phyloP scores from a whole-genome alignment of 164 flowering plant species.

The Magnolia sinica region DNA sequence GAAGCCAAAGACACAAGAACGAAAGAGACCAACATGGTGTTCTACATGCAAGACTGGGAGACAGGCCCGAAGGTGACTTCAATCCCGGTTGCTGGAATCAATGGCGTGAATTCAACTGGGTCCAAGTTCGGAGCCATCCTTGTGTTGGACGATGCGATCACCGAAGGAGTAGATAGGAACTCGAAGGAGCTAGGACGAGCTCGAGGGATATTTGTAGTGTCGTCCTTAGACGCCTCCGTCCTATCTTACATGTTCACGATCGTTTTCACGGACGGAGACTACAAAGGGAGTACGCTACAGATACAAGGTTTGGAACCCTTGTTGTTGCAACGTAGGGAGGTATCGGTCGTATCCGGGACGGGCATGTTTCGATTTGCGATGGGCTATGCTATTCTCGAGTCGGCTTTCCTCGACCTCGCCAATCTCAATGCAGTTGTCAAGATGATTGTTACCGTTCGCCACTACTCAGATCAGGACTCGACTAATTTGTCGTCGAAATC shows the following conservation, averaged over 20 bases:
- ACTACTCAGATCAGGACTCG: background rate
- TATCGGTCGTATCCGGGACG: background rate
- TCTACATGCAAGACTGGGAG: slow-evolving; percentile 6
- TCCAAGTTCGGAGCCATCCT: background rate
- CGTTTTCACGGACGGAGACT: background rate
- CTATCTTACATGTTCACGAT: background rate
- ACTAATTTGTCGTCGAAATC: too few relatives aligned
- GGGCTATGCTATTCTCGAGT: background rate
- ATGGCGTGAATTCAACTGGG: background rate
- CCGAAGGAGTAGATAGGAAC: background rate
- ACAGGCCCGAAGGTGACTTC: background rate
- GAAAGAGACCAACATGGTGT: background rate
- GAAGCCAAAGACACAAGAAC: too few relatives aligned
- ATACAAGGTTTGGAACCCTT: background rate
- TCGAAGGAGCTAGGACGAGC: slow-evolving; percentile 4
- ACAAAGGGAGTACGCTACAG: slow-evolving; percentile 5
- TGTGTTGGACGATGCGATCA: background rate
- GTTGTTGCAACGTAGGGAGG: background rate
- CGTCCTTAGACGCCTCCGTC: background rate
- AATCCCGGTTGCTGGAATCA: background rate
- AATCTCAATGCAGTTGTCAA: background rate
- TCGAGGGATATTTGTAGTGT: background rate
- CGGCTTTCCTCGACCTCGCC: background rate
- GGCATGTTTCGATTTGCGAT: background rate
- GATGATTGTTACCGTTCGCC: background rate